Base-by-base conservation (phyloP, 345 rosid genomes). In the Eucalyptus regnans region DNA sequence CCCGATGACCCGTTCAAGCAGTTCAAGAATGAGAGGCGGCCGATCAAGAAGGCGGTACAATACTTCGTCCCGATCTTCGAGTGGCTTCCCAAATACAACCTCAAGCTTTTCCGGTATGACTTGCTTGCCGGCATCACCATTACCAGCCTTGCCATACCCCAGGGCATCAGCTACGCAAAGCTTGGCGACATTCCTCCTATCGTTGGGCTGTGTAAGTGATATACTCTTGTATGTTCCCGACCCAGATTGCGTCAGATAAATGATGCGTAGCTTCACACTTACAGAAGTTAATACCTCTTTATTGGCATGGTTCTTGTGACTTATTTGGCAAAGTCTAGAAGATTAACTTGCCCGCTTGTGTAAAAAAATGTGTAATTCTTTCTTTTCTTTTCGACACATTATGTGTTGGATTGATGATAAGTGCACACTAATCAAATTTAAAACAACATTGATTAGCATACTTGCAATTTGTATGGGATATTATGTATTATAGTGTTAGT, bases 121-220 rank as follows among this genome's bases (percentile, higher is more conserved):
- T 31, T 97, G 14, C 96, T 97, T 14, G 99, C 99, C 8, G 99
- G 99, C 3, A 94, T 97, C 92, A 97, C 99, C 91, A 96, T 97
- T 60, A 94, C 99, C 87, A 93, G 95, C 89, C 97, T 97, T 31
- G 99, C 99, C 31, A 96, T 97, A 79, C 99, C 99, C 86, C 99
- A 97, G 87, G 99, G 99, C 25, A 97, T 96, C 89, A 97, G 99
- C 89, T 97, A 97, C 87, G 99, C 99, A 23, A 97, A 95, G 90
- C 99, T 97, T 80, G 99, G 94, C 20, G 52, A 90, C 16, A 16
- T 97, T 87, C 97, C 99, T 89, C 98, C 98, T 9, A 95, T 97
- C 88, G 91, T 94, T 76, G 99, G 99, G 93, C 94, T 97, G 12
- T 96, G 97, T 97, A 90, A 92, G 97, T 43, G 33, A n/a, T n/a